Percentiles rank a stretch among this genome's conserved stretches.
phyloP scores from a whole-genome alignment of 2,329 filamentous ascomycete species.

The Phaeosphaeriaceae sp. region DNA sequence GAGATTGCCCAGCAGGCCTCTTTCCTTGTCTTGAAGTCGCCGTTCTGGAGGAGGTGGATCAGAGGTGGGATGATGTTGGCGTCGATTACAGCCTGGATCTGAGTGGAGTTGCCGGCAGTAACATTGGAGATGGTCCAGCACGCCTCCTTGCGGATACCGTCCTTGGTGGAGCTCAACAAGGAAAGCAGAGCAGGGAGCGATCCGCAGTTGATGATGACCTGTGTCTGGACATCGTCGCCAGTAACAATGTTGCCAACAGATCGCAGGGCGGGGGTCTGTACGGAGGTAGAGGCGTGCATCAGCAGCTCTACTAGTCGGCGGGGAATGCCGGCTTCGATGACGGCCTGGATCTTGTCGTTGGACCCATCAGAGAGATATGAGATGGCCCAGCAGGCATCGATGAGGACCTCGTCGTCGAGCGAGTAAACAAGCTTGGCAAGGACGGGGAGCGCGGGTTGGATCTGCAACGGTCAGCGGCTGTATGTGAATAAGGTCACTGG shows the following conservation, averaged over 20 bases:
- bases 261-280: slow-evolving; percentile 94
- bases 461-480: slow-evolving; percentile 61
- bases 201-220: slow-evolving; percentile 99
- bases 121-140: slow-evolving; percentile 99
- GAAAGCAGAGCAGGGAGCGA: slow-evolving; percentile 91
- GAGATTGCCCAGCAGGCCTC: slow-evolving; percentile 99
- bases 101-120: slow-evolving; percentile 94
- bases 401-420: slow-evolving; percentile 95
- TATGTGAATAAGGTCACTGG: not conserved
- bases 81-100: slow-evolving; percentile 96
- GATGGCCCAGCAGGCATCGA: slow-evolving; percentile 99
- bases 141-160: slow-evolving; percentile 98
- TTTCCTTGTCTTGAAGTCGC: slow-evolving; percentile 98
- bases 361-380: slow-evolving; percentile 97
- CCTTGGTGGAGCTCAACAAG: slow-evolving; percentile 94
- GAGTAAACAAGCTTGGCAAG: slow-evolving; percentile 98
- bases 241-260: slow-evolving; percentile 99
- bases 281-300: slow-evolving; percentile 97
- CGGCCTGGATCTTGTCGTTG: slow-evolving; percentile 99
- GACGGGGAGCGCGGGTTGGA: slow-evolving; percentile 91
- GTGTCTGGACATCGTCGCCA: slow-evolving; percentile 96
- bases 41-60: slow-evolving; percentile 94
- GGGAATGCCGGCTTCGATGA: slow-evolving; percentile 97
- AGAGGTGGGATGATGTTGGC: slow-evolving; percentile 96
- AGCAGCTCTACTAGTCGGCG: slow-evolving; percentile 94